phyloP scores from a whole-genome alignment of 441 rosid genomes.

The Euphorbia corollata region DNA sequence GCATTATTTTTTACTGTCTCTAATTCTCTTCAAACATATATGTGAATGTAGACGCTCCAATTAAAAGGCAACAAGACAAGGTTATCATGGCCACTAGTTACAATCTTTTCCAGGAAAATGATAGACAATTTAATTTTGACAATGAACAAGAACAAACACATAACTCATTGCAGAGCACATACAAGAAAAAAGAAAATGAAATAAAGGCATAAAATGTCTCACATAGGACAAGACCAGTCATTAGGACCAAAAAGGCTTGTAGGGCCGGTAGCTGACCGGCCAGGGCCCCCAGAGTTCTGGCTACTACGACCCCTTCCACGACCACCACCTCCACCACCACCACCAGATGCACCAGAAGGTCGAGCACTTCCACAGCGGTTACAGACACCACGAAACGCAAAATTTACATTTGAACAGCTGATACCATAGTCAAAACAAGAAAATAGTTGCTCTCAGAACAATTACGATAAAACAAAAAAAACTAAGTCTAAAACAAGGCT shows the following conservation, averaged over 20 bases:
- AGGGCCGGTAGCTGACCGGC: constrained; percentile 50
- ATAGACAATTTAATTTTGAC: not conserved
- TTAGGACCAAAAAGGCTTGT: constrained; percentile 93
- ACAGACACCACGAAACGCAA: constrained; percentile 93
- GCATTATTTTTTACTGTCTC: not conserved
- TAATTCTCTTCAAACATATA: not conserved
- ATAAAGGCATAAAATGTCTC: constrained; percentile 29
- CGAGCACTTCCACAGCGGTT: constrained; percentile 92
- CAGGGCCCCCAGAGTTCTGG: constrained; percentile 39
- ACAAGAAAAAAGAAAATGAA: not conserved
- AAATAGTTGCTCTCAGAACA: constrained; percentile 15
- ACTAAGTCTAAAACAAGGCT: constrained; percentile 10
- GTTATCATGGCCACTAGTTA: not conserved
- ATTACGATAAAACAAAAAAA: constrained; percentile 3
- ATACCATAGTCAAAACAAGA: constrained; percentile 29
- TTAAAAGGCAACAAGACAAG: not conserved
- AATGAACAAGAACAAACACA: not conserved
- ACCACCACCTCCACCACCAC: constrained; percentile 62
- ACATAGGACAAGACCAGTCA: constrained; percentile 99
- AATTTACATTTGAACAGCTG: constrained; percentile 94
- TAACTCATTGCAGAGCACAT: not conserved
- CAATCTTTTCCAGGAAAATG: not conserved
- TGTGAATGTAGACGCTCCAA: not conserved
- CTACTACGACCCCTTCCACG: constrained; percentile 79
- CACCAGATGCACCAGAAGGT: constrained; percentile 78